Percentiles rank a stretch among this genome's conserved stretches.
Conservation (phyloP, 495 filamentous ascomycete genomes). For the Neurospora tetraspora region DNA sequence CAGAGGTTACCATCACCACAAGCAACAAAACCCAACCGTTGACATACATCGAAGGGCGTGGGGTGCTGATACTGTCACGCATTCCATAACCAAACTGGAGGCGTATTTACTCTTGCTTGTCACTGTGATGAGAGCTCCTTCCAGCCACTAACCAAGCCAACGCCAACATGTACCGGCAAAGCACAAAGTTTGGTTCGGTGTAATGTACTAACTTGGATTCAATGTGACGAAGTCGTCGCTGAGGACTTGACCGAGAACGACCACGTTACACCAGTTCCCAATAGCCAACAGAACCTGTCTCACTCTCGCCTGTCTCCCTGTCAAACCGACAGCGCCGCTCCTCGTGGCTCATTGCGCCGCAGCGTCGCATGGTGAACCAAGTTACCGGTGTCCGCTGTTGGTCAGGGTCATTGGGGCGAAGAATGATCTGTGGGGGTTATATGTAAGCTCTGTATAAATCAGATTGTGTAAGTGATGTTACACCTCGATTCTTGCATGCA, state of each 20-base stretch:
- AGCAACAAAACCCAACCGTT: not conserved
- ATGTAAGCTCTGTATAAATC: not conserved
- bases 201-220: not conserved
- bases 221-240: not conserved
- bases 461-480: not conserved
- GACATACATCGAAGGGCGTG: not conserved
- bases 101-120: not conserved
- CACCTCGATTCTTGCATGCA: not conserved
- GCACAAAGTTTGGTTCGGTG: not conserved
- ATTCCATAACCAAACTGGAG: not conserved
- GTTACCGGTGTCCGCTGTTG: not conserved
- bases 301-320: too few relatives aligned
- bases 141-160: not conserved
- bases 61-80: not conserved
- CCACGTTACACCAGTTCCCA: too few relatives aligned
- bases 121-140: not conserved
- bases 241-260: too few relatives aligned
- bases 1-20: not conserved
- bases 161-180: not conserved
- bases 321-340: not conserved
- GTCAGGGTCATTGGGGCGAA: not conserved
- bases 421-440: not conserved
- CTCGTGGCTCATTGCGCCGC: not conserved
- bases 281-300: too few relatives aligned
- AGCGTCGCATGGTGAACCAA: not conserved